These are phyloP conservation scores for Serendipita sp. DNA, from an alignment of 768 basidiomycete species.

Conservation along the genomic window DNA sequence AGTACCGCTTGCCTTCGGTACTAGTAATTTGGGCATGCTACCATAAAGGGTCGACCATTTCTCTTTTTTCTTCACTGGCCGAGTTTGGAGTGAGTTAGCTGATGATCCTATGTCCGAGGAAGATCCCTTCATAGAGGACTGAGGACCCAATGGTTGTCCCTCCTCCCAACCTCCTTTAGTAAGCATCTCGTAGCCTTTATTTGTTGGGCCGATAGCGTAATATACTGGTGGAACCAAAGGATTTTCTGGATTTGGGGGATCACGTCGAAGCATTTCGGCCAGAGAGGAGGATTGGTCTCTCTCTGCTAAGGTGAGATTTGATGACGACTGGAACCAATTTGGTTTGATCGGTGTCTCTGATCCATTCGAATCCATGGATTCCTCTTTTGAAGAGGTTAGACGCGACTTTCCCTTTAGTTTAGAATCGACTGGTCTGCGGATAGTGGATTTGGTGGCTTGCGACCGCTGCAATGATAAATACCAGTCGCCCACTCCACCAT, in stretches of 20 bases:
- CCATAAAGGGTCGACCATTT: background rate
- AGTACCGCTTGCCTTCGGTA: background rate
- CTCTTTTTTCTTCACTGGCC: background rate
- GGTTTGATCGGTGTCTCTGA: background rate
- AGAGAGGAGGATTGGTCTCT: background rate
- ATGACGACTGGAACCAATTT: background rate
- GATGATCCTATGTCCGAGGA: background rate
- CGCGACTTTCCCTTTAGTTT: background rate
- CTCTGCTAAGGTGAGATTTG: background rate
- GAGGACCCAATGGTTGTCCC: background rate
- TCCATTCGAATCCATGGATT: background rate
- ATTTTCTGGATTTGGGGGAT: background rate
- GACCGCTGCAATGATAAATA: background rate
- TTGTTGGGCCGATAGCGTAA: background rate
- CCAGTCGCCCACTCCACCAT: background rate
- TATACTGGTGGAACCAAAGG: background rate
- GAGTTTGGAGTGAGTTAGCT: background rate
- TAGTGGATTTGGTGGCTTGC: background rate
- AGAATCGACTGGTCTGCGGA: background rate
- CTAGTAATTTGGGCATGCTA: background rate
- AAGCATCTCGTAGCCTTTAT: conserved; percentile 1
- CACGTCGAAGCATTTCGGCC: conserved; percentile 1
- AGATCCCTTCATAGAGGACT: background rate
- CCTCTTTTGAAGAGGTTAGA: background rate
- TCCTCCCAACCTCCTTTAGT: conserved; percentile 1